phyloP scores from a whole-genome alignment of 1,284 basidiomycete genomes.

The Pascua guehoae region DNA sequence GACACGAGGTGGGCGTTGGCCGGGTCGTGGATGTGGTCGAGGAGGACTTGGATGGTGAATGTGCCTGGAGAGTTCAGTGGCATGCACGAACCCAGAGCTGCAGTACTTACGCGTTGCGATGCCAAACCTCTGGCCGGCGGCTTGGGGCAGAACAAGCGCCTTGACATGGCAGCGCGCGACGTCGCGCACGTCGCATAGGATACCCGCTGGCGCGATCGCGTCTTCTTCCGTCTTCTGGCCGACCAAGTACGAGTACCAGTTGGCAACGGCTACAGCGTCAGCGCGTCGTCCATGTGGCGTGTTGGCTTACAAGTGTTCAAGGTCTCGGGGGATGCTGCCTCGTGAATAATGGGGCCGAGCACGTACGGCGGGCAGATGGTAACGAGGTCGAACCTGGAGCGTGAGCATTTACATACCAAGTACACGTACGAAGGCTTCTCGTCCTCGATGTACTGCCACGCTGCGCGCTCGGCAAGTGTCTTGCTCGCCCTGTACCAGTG shows the following conservation, averaged over 20 bases:
- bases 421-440: conserved; percentile 23
- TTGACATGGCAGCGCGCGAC: conserved; percentile 23
- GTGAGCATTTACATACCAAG: neutral
- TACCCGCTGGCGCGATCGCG: conserved; percentile 22
- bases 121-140: conserved; percentile 23
- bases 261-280: conserved; percentile 17
- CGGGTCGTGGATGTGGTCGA: conserved; percentile 13
- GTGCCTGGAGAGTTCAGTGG: conserved; percentile 11
- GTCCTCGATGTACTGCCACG: conserved; percentile 41
- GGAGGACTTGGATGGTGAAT: conserved; percentile 21
- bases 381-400: conserved; percentile 19
- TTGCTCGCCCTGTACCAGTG: conserved; percentile 46
- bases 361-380: conserved; percentile 30
- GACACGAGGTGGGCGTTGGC: conserved; percentile 2
- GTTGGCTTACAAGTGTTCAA: conserved; percentile 24
- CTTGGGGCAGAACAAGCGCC: conserved; percentile 18
- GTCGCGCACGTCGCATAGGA: conserved; percentile 27
- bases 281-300: neutral
- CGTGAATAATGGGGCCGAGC: conserved; percentile 28
- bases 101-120: conserved; percentile 19
- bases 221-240: conserved; percentile 27
- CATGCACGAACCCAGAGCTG: no score
- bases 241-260: conserved; percentile 24
- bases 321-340: conserved; percentile 14
- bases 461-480: conserved; percentile 41